Evolutionary conservation across 2,329 filamentous ascomycete species (phyloP).

Genomic region (Botrytis aclada): DNA sequence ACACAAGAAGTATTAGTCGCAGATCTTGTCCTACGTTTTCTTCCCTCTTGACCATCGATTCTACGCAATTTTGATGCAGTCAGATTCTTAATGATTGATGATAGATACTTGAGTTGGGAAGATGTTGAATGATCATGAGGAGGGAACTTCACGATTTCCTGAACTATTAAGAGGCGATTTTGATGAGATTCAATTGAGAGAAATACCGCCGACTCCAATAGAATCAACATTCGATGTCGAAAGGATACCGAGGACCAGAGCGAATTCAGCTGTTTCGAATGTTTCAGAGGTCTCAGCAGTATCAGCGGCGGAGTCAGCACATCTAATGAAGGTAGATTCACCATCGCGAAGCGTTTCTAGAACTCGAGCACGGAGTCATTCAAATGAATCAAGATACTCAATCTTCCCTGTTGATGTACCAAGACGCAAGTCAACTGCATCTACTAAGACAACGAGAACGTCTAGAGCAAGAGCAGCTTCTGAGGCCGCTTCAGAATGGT

Average conservation of each 20-base stretch:
- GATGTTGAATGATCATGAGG: constrained; percentile 7
- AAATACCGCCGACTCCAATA: constrained; percentile 16
- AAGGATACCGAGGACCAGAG: not conserved
- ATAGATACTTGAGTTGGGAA: not conserved
- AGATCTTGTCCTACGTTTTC: not conserved
- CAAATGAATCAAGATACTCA: constrained; percentile 14
- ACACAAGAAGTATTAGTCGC: not conserved
- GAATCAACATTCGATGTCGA: constrained; percentile 11
- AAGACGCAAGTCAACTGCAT: constrained; percentile 4
- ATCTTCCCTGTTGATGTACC: constrained; percentile 9
- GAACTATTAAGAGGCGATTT: constrained; percentile 7
- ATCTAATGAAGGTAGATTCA: not conserved
- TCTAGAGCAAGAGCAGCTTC: constrained; percentile 7
- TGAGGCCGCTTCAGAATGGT: constrained; percentile 5
- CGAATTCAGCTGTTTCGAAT: not conserved
- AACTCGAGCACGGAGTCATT: constrained; percentile 5
- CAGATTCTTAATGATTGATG: constrained; percentile 1
- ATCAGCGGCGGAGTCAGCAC: not conserved
- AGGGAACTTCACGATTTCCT: constrained; percentile 2
- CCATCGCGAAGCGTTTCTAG: not conserved
- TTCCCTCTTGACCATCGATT: not conserved
- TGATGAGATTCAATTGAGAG: constrained; percentile 11
- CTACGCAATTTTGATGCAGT: constrained; percentile 9
- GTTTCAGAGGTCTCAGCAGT: not conserved
- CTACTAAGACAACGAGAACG: not conserved